These are phyloP conservation scores for Pachyrhizus erosus DNA, from an alignment of 306 rosid genomes.

Conservation along the genomic window DNA sequence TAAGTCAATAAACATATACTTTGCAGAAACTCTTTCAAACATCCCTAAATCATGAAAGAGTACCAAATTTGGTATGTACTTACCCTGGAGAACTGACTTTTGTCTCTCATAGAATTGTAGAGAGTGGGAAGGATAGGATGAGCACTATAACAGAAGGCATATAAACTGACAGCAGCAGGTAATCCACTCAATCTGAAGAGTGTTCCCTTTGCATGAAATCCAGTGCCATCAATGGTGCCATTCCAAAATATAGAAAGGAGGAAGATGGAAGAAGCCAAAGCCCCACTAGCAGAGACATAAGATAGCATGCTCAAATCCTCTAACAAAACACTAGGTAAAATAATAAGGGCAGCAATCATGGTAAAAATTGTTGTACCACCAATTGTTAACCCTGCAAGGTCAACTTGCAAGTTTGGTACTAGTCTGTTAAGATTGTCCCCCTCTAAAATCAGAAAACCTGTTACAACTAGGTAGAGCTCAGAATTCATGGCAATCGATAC, in stretches of 20 bases:
- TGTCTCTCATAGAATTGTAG: conserved; percentile 73
- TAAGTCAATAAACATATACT: too few species aligned
- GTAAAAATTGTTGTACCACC: conserved; percentile 59
- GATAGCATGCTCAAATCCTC: conserved; percentile 77
- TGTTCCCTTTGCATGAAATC: conserved; percentile 67
- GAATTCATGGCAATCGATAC: conserved; percentile 67
- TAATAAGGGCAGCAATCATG: conserved; percentile 59
- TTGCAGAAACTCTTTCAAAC: neutral
- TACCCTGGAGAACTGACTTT: conserved; percentile 73
- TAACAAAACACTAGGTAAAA: conserved; percentile 79
- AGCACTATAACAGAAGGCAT: conserved; percentile 79
- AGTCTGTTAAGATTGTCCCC: conserved; percentile 76
- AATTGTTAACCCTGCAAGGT: conserved; percentile 54
- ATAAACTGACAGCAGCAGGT: conserved; percentile 74
- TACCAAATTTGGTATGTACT: conserved; percentile 30
- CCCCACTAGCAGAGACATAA: conserved; percentile 82
- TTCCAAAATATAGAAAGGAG: conserved; percentile 65
- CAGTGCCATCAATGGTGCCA: conserved; percentile 78
- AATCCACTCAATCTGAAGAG: conserved; percentile 59
- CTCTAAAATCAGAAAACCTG: conserved; percentile 79
- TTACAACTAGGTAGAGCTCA: conserved; percentile 76
- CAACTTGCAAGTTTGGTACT: conserved; percentile 51
- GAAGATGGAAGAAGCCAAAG: conserved; percentile 71
- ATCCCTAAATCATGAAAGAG: neutral
- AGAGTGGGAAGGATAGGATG: conserved; percentile 87